These are phyloP conservation scores for Xylaria flabelliformis DNA, from an alignment of 495 filamentous ascomycete species.

Conservation along the genomic window DNA sequence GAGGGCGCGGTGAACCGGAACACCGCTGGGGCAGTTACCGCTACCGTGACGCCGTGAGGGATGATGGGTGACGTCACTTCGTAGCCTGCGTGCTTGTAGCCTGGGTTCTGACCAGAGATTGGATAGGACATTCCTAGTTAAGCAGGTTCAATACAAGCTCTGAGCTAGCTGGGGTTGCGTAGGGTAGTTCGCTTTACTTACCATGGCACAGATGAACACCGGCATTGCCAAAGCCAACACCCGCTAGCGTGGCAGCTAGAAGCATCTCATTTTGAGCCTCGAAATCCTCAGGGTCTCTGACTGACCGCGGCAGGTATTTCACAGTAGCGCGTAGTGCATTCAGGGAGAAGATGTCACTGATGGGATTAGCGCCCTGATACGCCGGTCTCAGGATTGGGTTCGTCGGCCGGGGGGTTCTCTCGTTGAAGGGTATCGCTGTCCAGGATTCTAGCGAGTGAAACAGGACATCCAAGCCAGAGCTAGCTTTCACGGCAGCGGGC, in stretches of 20 bases:
- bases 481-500: constrained; percentile 88
- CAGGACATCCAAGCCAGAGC: constrained; percentile 90
- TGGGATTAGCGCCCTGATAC: constrained; percentile 97
- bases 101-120: constrained; percentile 90
- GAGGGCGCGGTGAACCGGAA: constrained; percentile 91
- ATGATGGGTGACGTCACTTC: constrained; percentile 76
- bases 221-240: constrained; percentile 96
- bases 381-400: constrained; percentile 92
- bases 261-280: constrained; percentile 96
- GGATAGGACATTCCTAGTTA: constrained; percentile 84
- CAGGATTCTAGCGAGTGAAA: constrained; percentile 93
- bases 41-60: constrained; percentile 93
- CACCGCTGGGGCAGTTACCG: constrained; percentile 91
- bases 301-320: constrained; percentile 88
- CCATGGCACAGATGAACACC: constrained; percentile 96
- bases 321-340: constrained; percentile 79
- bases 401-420: constrained; percentile 79
- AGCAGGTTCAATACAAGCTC: background rate
- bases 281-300: constrained; percentile 83
- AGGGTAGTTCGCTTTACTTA: constrained; percentile 31
- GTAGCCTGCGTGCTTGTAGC: constrained; percentile 87
- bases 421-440: constrained; percentile 93
- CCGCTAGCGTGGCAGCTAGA: constrained; percentile 89
- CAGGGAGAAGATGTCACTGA: constrained; percentile 93
- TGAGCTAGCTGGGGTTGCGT: background rate